Conservation (phyloP, 768 basidiomycete species). For the Xerocomellus chrysenteron region DNA sequence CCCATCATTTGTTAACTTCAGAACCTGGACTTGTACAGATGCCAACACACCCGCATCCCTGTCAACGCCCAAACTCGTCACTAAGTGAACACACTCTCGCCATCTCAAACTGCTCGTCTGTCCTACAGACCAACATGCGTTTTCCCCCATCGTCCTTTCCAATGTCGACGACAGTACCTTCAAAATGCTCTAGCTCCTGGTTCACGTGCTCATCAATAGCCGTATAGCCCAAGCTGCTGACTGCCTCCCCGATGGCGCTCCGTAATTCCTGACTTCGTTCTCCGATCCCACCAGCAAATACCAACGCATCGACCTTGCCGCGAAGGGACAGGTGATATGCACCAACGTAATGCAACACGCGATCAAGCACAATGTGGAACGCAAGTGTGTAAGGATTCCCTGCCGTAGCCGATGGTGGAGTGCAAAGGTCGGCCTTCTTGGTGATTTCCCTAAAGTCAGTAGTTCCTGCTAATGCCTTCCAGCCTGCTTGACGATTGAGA, state of each 20-base stretch:
- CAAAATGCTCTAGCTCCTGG: constrained; percentile 31
- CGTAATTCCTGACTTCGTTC: constrained; percentile 69
- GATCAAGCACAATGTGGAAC: constrained; percentile 76
- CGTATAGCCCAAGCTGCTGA: constrained; percentile 63
- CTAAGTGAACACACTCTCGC: constrained; percentile 38
- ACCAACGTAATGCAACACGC: constrained; percentile 70
- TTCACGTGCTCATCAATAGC: constrained; percentile 51
- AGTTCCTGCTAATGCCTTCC: constrained; percentile 77
- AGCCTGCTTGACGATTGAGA: constrained; percentile 73
- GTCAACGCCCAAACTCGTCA: constrained; percentile 18
- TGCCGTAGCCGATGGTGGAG: constrained; percentile 17
- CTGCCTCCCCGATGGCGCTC: constrained; percentile 49
- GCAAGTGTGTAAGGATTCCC: constrained; percentile 54
- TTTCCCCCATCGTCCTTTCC: constrained; percentile 30
- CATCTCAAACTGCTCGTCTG: constrained; percentile 63
- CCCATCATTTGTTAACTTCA: not conserved
- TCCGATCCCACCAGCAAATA: constrained; percentile 88
- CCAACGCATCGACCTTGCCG: constrained; percentile 69
- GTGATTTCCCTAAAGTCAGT: constrained; percentile 78
- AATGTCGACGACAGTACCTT: constrained; percentile 49
- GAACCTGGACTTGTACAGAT: not conserved
- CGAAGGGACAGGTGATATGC: constrained; percentile 74
- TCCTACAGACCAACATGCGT: constrained; percentile 58
- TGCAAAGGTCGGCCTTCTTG: constrained; percentile 34
- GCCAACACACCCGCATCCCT: not conserved